Evolutionary conservation across 768 basidiomycete species (phyloP), one percentile per base, ranked within the genome.

Genomic region (Clitopilus passeckerianus): DNA sequence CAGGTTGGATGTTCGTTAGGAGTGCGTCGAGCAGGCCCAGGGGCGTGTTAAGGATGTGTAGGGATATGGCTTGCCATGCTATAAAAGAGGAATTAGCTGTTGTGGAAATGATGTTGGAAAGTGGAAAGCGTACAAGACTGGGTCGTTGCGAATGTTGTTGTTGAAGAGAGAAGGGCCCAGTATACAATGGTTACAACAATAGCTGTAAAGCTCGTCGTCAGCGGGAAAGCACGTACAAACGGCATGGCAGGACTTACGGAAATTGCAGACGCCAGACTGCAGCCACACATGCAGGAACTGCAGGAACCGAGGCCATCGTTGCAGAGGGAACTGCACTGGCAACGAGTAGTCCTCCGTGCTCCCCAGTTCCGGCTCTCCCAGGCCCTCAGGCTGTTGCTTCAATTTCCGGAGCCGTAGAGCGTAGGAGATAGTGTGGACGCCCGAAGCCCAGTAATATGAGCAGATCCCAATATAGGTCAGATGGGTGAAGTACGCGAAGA

Each of bases 401-500:
- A 34, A n/a, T n/a, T 50, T 50, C 22, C 46, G 57, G 4, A 60
- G 5, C 4, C 37, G 35, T 65, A 61, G 55, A 63, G 61, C 79
- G 60, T 80, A 87, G 0, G 68, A 66, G 5, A 78, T 35, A 0
- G 83, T 84, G 57, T 89, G 87, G 1, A 81, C 72, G 2, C 79
- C 74, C 0, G 87, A 68, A 0, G 85, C 86, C 68, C 78, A 85
- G 68, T 84, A 83, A 69, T 89, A 90, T 20, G 86, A 76, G 18
- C 79, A 76, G 1, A 88, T 64, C 0, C 89, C 89, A 35, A 83
- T 81, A 59, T 83, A 87, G 0, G 84, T 79, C 0, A 89, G 76
- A 59, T 82, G 64, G 0, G 87, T 89, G 68, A 89, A 89, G 71
- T 84, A 89, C 7, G 82, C 80, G 63, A 86, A 78, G 72, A 73